phyloP scores from a whole-genome alignment of 2,329 filamentous ascomycete species.

The Paecilomyces sp. region DNA sequence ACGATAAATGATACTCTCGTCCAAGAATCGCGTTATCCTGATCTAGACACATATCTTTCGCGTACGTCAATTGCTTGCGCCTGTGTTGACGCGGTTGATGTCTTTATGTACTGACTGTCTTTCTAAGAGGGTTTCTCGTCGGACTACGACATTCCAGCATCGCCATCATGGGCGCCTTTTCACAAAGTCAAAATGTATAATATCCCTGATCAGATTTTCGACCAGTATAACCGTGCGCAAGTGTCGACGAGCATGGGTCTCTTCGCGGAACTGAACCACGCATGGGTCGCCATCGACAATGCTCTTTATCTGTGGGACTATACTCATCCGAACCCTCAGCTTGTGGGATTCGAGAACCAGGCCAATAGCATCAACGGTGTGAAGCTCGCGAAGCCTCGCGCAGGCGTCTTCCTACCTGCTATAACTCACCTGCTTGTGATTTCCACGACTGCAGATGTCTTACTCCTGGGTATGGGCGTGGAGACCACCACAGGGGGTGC shows the following conservation, averaged over 20 bases:
- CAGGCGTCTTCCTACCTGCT: slow-evolving; percentile 76
- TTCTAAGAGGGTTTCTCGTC: slow-evolving; percentile 74
- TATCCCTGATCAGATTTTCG: slow-evolving; percentile 85
- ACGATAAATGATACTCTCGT: slow-evolving; percentile 75
- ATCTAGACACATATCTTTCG: slow-evolving; percentile 80
- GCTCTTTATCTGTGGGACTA: slow-evolving; percentile 97
- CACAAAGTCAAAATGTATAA: slow-evolving; percentile 79
- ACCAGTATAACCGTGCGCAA: slow-evolving; percentile 82
- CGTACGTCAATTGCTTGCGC: slow-evolving; percentile 51
- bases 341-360: slow-evolving; percentile 88
- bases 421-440: slow-evolving; percentile 88
- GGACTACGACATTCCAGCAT: slow-evolving; percentile 73
- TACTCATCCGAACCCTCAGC: slow-evolving; percentile 80
- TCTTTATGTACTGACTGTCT: slow-evolving; percentile 19
- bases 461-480: slow-evolving; percentile 74
- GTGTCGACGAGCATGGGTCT: slow-evolving; percentile 90
- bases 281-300: slow-evolving; percentile 94
- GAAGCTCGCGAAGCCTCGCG: slow-evolving; percentile 74
- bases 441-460: slow-evolving; percentile 76
- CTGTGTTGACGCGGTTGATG: background rate
- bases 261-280: slow-evolving; percentile 89
- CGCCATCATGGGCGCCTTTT: slow-evolving; percentile 75
- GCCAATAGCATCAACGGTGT: slow-evolving; percentile 84
- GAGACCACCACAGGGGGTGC: slow-evolving; percentile 59
- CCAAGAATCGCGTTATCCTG: slow-evolving; percentile 73